Evolutionary conservation across 2,329 filamentous ascomycete species (phyloP).

Genomic region (Chalaropsis ovoidea): DNA sequence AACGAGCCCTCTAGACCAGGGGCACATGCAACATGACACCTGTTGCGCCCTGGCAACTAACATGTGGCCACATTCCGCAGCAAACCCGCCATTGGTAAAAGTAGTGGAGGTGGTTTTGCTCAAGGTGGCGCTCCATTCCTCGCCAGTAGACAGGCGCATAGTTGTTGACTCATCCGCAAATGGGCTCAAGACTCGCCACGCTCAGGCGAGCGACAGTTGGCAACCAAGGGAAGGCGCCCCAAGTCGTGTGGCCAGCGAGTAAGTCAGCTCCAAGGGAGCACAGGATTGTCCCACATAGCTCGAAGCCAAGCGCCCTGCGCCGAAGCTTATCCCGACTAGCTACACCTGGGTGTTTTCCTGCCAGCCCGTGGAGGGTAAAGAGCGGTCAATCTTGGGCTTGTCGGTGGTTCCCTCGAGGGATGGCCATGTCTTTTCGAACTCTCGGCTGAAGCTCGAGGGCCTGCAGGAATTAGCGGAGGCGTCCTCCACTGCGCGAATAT

Average conservation of each 20-base stretch:
- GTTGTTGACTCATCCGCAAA: background rate
- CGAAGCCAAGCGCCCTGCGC: no score
- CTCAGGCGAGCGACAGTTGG: background rate
- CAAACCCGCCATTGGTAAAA: no score
- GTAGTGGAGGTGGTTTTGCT: no score
- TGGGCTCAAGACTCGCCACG: background rate
- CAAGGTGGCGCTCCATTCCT: background rate
- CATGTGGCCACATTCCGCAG: background rate
- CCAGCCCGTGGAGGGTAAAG: background rate
- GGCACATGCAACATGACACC: background rate
- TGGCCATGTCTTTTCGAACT: background rate
- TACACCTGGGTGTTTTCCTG: no score
- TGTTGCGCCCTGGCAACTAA: background rate
- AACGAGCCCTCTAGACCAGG: background rate
- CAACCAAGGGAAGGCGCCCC: background rate
- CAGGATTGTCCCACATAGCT: background rate
- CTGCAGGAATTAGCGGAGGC: background rate
- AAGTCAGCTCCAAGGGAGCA: background rate
- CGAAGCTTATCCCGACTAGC: background rate
- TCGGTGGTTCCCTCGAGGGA: background rate
- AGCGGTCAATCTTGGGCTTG: background rate
- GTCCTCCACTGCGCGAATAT: background rate
- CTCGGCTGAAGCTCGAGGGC: background rate
- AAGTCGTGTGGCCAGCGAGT: background rate
- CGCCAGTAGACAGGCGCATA: background rate